Evolutionary conservation across 805 yeast genomes (phyloP), one percentile per base, ranked within the genome.

Genomic region (Saccharomycopsis schoenii): DNA sequence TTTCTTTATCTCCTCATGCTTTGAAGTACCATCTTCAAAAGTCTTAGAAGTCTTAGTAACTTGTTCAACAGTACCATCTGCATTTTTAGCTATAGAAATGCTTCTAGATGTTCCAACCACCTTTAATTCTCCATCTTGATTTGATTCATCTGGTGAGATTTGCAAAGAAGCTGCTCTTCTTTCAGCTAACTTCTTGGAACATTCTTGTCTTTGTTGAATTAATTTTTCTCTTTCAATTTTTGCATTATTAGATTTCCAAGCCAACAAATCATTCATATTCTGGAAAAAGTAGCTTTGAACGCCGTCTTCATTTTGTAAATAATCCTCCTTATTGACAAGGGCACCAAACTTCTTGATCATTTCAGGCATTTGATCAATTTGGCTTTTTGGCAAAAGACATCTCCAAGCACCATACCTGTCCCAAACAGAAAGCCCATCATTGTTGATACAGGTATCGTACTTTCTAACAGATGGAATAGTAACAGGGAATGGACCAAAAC

Each of bases 371-470:
- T 47, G 14, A 56, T 71, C 73, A 68, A 58, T 42, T 36, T 36
- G 51, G 12, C 52, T 21, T 9, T 78, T 77, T 12, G 97, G 96
- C 71, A 92, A 86, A 55, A 93, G 74, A 73, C 98, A 93, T 69
- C 92, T 81, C 97, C 97, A 93, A 71, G 84, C 81, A 0, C 97
- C 98, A 24, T 80, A 77, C 42, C 81, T 73, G 69, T 90, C 96
- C 97, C 97, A 93, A 12, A 83, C 84, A 0, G 89, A 81, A 6
- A 80, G 73, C 2, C 99, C 98, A 9, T 83, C 74, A 41, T 79
- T 73, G 21, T 80, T 80, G 64, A 80, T 66, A 72, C 98, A 93
- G 55, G 80, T 77, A 58, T 80, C 76, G 70, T 84, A 89, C 63
- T 82, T 80, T 57, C 77, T 71, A 1, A 80, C 74, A 0, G 84